A percentile compares a stretch with the other conserved stretches of the same genome.
Conservation (phyloP, 495 filamentous ascomycete species). For the Neurospora sp. region DNA sequence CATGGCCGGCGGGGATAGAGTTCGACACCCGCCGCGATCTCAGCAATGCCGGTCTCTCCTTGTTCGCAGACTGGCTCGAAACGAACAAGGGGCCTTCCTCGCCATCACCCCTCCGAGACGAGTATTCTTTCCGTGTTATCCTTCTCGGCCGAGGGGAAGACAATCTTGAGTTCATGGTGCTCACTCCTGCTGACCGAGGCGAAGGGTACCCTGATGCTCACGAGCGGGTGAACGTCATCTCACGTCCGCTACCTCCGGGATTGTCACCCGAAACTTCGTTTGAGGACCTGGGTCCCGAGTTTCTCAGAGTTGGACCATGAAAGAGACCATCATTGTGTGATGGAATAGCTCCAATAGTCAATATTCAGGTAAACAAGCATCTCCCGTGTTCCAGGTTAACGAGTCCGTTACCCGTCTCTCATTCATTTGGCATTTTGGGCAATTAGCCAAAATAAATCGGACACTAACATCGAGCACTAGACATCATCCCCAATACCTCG, state of each 20-base stretch:
- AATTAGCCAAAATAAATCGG: accelerated
- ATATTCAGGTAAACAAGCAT: not conserved
- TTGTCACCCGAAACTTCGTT: not conserved
- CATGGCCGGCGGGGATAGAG: not conserved
- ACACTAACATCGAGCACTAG: not conserved
- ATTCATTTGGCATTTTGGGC: not conserved
- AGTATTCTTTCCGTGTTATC: not conserved
- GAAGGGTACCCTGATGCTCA: not conserved
- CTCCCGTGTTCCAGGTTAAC: not conserved
- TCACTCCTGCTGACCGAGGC: not conserved
- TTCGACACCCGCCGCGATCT: accelerated
- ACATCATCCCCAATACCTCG: not conserved
- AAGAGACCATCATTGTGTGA: not conserved
- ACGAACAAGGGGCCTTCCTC: not conserved
- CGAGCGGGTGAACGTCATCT: not conserved
- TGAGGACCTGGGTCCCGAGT: not conserved
- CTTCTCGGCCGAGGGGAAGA: accelerated
- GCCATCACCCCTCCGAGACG: not conserved
- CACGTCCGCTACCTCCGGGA: not conserved
- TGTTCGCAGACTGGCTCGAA: not conserved
- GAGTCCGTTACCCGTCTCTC: not conserved
- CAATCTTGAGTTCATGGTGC: accelerated
- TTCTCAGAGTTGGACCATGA: not conserved
- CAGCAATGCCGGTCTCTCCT: not conserved
- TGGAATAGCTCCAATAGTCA: too few relatives aligned